Evolutionary conservation across 192 early-diverging fungal genomes (phyloP), one percentile per base, ranked within the genome.

Genomic region (Chytriomyces sp.): DNA sequence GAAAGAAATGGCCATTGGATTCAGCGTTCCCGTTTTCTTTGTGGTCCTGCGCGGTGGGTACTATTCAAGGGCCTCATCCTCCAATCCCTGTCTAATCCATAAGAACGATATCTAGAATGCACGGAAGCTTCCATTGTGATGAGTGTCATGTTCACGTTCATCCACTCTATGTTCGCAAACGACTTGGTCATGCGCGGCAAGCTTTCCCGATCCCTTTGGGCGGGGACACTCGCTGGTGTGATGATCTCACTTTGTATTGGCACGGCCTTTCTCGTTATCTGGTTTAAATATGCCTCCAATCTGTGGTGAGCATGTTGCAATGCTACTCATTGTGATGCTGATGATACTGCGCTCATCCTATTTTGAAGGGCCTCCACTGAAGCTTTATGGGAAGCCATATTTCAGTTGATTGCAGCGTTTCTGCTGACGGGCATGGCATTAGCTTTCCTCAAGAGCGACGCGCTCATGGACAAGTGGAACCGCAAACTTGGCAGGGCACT

Each of bases 41-140:
- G 63, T 64, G 37, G 25, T 64, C 14, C 49, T 64, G 17, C 63
- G 63, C 5, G 60, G 60, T 62, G 10, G 8, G 56, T 57, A n/a
- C n/a, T n/a, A n/a, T n/a, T n/a, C n/a, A n/a, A n/a, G n/a, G n/a
- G n/a, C n/a, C n/a, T n/a, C n/a, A n/a, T n/a, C n/a, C n/a, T n/a
- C n/a, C n/a, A n/a, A n/a, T n/a, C n/a, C n/a, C n/a, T n/a, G n/a
- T n/a, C n/a, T n/a, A n/a, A n/a, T n/a, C n/a, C n/a, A n/a, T n/a
- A n/a, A n/a, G n/a, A n/a, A n/a, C n/a, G n/a, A 49, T 49, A 49
- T 2, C 31, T 34, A 64, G 62, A 64, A 41, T 64, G 62, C 34
- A 82, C 91, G 14, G 96, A 98, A 82, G 93, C 91, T 3, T 89
- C 90, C 28, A 87, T 97, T 64, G 90, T 98, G 73, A 80, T 98